Evolutionary conservation across 2,329 filamentous ascomycete genomes (phyloP).

Genomic region (Cadophora gregata): DNA sequence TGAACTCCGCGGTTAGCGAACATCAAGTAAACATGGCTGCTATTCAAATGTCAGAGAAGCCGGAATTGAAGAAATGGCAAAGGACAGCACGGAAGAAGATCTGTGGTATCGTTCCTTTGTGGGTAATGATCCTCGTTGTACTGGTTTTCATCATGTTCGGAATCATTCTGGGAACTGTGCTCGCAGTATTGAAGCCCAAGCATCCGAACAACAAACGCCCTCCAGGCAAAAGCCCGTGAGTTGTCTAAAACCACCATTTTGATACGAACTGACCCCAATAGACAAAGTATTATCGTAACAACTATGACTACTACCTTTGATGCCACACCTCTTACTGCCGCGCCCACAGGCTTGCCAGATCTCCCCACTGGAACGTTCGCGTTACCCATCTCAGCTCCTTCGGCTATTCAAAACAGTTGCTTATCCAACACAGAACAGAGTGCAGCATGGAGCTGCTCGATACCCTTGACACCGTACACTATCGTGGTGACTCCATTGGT

Average conservation of each 20-base stretch:
- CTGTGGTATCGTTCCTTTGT: conserved; percentile 65
- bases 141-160: conserved; percentile 63
- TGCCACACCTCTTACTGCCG: conserved; percentile 55
- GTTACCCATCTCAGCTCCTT: conserved; percentile 58
- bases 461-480: conserved; percentile 45
- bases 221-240: conserved; percentile 33
- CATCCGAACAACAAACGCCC: conserved; percentile 23
- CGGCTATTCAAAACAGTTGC: conserved; percentile 59
- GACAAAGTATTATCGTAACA: conserved; percentile 29
- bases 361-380: conserved; percentile 61
- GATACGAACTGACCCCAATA: conserved; percentile 16
- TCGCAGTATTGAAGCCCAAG: conserved; percentile 37
- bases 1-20: conserved; percentile 56
- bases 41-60: conserved; percentile 54
- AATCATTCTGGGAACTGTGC: conserved; percentile 57
- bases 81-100: conserved; percentile 58
- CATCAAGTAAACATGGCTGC: conserved; percentile 61
- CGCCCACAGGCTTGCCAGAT: conserved; percentile 57
- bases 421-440: conserved; percentile 60
- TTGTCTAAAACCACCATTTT: background rate
- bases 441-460: conserved; percentile 68
- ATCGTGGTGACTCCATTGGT: conserved; percentile 32
- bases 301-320: conserved; percentile 53
- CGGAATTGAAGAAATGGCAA: conserved; percentile 57
- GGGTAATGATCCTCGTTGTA: conserved; percentile 61